A percentile compares a stretch with the other conserved stretches of the same genome.
Conservation (phyloP, 164 flowering plant genomes). For the Liriodendron chinense region DNA sequence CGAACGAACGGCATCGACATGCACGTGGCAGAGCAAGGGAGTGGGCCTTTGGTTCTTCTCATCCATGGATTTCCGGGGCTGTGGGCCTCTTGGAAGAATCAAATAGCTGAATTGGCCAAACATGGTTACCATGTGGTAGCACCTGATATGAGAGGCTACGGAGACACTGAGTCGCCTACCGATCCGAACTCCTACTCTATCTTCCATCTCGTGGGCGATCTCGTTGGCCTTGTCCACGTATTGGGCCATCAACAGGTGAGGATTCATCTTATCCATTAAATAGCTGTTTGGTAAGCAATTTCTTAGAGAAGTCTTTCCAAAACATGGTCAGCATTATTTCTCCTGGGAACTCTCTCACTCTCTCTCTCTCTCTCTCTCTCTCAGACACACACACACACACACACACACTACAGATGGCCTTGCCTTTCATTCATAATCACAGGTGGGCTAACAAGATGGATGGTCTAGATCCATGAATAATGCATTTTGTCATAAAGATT, state of each 20-base stretch:
- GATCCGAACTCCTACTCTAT: constrained; percentile 37
- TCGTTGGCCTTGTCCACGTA: constrained; percentile 55
- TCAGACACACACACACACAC: too few relatives aligned
- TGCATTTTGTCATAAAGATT: too few relatives aligned
- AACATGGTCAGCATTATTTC: neutral
- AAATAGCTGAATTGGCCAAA: constrained; percentile 28
- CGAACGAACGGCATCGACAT: constrained; percentile 41
- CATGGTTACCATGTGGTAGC: constrained; percentile 46
- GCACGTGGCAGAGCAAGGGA: constrained; percentile 39
- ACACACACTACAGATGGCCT: too few relatives aligned
- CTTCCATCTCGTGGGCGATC: constrained; percentile 59
- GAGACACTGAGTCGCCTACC: constrained; percentile 52
- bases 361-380: neutral
- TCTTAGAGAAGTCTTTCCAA: too few relatives aligned
- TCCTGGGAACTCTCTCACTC: neutral
- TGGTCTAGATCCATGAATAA: too few relatives aligned
- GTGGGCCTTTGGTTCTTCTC: constrained; percentile 30
- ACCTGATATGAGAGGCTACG: constrained; percentile 45
- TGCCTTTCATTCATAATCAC: too few relatives aligned
- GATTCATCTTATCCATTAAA: neutral
- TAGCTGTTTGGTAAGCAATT: constrained; percentile 6
- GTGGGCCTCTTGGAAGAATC: constrained; percentile 46
- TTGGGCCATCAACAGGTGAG: constrained; percentile 37
- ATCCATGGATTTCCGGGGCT: constrained; percentile 44
- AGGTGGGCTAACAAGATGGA: too few relatives aligned